Conservation (phyloP, 2,329 filamentous ascomycete genomes). For the Pseudonectria buxi region DNA sequence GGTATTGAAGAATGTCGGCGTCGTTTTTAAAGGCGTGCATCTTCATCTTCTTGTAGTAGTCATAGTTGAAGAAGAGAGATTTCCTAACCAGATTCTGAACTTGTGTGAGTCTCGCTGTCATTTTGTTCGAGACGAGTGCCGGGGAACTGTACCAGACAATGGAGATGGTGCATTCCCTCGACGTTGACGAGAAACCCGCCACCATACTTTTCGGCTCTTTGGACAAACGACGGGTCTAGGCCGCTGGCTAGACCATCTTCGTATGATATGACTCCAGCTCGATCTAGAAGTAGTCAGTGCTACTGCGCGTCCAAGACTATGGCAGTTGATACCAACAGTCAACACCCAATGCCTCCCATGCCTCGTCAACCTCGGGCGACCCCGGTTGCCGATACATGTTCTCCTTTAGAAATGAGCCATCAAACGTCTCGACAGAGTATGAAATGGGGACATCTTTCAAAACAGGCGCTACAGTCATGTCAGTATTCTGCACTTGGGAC, state of each 20-base stretch:
- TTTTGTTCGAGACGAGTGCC: accelerated
- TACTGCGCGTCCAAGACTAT: no score
- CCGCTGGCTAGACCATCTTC: conserved; percentile 44
- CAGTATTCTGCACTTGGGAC: neutral
- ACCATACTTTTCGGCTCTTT: conserved; percentile 47
- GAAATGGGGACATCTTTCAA: conserved; percentile 26
- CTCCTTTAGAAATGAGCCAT: conserved; percentile 50
- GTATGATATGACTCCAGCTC: conserved; percentile 40
- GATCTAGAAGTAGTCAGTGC: conserved; percentile 26
- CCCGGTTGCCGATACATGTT: conserved; percentile 45
- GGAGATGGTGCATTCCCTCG: conserved; percentile 49
- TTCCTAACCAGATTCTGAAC: conserved; percentile 50
- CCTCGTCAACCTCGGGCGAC: conserved; percentile 48
- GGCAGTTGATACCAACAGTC: conserved; percentile 35
- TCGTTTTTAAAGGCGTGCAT: conserved; percentile 49
- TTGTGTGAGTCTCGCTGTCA: conserved; percentile 4
- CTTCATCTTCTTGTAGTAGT: conserved; percentile 46
- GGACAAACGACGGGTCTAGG: conserved; percentile 47
- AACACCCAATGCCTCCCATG: conserved; percentile 40
- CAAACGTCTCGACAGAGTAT: conserved; percentile 37
- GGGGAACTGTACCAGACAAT: conserved; percentile 43
- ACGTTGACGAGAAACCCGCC: conserved; percentile 54
- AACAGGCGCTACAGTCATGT: conserved; percentile 23
- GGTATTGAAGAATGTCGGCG: conserved; percentile 45
- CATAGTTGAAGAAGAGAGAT: conserved; percentile 51